These are phyloP conservation scores for Starmera quercuum DNA, from an alignment of 805 yeast genomes.

Conservation along the genomic window DNA sequence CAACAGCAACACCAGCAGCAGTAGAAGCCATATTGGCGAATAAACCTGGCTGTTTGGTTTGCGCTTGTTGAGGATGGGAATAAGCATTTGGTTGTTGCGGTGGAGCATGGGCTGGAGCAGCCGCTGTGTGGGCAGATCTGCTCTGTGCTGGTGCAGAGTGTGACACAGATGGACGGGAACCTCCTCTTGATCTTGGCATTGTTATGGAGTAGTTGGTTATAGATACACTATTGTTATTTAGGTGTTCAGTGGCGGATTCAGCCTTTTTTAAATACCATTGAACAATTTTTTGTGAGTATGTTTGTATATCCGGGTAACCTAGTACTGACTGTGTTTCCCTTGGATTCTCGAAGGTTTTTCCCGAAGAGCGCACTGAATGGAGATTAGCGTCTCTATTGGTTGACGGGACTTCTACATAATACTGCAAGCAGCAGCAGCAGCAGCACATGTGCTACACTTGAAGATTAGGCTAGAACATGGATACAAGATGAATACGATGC, in stretches of 20 bases:
- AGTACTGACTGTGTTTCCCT: too few relatives aligned
- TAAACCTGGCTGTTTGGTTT: constrained; percentile 66
- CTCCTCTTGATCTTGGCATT: constrained; percentile 42
- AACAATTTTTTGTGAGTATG: not conserved
- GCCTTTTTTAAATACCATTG: not conserved
- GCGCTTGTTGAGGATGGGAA: constrained; percentile 46
- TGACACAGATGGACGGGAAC: constrained; percentile 36
- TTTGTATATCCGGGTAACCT: too few relatives aligned
- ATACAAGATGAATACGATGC: too few relatives aligned
- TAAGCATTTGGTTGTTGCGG: constrained; percentile 29
- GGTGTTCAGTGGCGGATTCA: constrained; percentile 1
- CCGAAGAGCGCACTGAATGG: too few relatives aligned
- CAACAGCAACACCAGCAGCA: constrained; percentile 99
- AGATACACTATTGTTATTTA: too few relatives aligned
- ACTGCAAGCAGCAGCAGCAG: too few relatives aligned
- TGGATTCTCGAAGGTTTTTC: too few relatives aligned
- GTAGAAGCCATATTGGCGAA: constrained; percentile 98
- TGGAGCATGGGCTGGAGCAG: constrained; percentile 48
- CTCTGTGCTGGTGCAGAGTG: constrained; percentile 42
- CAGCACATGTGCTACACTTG: too few relatives aligned
- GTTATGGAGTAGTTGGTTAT: constrained; percentile 1
- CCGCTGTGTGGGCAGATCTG: constrained; percentile 74
- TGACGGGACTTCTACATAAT: too few relatives aligned
- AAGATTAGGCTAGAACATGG: too few relatives aligned
- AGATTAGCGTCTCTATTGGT: too few relatives aligned